phyloP scores from a whole-genome alignment of 2,329 filamentous ascomycete genomes.

The Thelonectria blattea region DNA sequence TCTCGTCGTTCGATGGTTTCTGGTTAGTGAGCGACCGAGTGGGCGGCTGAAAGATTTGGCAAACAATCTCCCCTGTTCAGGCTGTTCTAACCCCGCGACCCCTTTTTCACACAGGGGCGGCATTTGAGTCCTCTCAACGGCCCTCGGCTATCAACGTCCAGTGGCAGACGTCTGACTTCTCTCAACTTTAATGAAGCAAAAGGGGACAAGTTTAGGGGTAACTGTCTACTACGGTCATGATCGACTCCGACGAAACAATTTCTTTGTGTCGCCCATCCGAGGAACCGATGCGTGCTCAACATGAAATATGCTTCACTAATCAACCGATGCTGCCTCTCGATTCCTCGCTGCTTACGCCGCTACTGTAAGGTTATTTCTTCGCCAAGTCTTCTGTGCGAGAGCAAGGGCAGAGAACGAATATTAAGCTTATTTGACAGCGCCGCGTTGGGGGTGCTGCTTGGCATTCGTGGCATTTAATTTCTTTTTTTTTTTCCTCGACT shows the following conservation, averaged over 20 bases:
- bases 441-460: neutral
- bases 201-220: neutral
- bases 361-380: neutral
- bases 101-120: neutral
- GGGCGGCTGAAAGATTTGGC: neutral
- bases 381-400: neutral
- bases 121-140: neutral
- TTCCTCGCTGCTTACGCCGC: neutral
- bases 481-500: neutral
- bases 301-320: neutral
- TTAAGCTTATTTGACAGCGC: neutral
- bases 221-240: neutral
- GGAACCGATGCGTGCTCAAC: neutral
- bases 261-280: too few relatives aligned
- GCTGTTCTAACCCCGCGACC: too few relatives aligned
- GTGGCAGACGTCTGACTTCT: neutral
- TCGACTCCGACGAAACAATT: neutral
- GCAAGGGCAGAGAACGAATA: neutral
- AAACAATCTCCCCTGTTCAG: neutral
- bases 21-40: neutral
- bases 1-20: neutral
- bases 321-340: neutral
- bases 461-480: neutral
- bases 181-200: neutral
- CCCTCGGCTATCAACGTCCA: neutral